Percentiles rank a stretch among this genome's conserved stretches.
phyloP scores from a whole-genome alignment of 495 filamentous ascomycete species.

The Podospora comata region DNA sequence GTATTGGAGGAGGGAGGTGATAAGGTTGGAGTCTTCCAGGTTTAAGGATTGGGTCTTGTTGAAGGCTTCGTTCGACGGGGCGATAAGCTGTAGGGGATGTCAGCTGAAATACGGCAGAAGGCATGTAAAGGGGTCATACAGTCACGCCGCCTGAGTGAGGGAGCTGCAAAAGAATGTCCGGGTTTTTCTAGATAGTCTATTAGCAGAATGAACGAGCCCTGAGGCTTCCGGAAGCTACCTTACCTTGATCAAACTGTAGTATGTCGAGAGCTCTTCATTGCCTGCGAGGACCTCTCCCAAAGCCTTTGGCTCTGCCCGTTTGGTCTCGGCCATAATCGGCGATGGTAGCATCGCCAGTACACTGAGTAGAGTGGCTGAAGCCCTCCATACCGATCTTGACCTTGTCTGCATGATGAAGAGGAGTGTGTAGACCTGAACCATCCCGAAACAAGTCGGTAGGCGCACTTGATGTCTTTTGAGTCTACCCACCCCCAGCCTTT shows the following conservation, averaged over 20 bases:
- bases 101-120: neutral
- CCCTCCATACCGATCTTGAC: neutral
- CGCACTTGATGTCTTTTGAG: neutral
- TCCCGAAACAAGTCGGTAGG: neutral
- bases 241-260: slow-evolving; percentile 35
- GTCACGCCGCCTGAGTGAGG: slow-evolving; percentile 35
- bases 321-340: neutral
- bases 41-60: slow-evolving; percentile 34
- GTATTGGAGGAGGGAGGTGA: slow-evolving; percentile 53
- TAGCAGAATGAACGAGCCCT: neutral
- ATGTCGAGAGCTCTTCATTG: slow-evolving; percentile 33
- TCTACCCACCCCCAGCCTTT: too few species aligned
- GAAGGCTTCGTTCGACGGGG: slow-evolving; percentile 59
- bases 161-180: slow-evolving; percentile 35
- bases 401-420: neutral
- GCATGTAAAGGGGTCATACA: slow-evolving; percentile 22
- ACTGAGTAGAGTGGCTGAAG: neutral
- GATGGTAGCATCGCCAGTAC: neutral
- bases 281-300: slow-evolving; percentile 28
- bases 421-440: neutral
- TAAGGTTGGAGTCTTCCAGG: slow-evolving; percentile 30
- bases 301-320: slow-evolving; percentile 15
- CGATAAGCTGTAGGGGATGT: slow-evolving; percentile 43
- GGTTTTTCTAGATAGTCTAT: slow-evolving; percentile 29
- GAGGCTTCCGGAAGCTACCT: neutral